Percentiles rank a stretch among this genome's conserved stretches.
These are phyloP conservation scores for Pinus tabuliformis DNA, from an alignment of 75 land plant genomes.

Conservation along the genomic window DNA sequence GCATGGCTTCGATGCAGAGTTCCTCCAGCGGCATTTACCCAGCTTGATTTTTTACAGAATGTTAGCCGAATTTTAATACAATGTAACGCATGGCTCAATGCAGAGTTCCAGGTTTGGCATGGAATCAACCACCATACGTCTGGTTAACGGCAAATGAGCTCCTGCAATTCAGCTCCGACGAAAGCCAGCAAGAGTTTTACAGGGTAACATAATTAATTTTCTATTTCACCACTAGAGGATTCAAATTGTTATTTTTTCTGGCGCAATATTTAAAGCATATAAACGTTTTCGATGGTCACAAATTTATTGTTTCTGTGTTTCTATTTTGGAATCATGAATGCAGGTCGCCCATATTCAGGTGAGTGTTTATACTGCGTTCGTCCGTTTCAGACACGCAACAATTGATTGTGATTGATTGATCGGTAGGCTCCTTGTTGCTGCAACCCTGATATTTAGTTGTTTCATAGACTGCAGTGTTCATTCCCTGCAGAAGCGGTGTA, in stretches of 20 bases:
- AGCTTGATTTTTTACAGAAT: no score
- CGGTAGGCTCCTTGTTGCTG: no score
- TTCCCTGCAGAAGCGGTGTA: not conserved
- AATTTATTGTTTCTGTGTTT: not conserved
- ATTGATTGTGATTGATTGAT: not conserved
- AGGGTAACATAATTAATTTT: not conserved
- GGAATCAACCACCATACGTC: not conserved
- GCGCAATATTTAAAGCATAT: no score
- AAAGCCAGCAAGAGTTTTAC: not conserved
- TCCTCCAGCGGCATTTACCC: no score
- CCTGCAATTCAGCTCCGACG: not conserved
- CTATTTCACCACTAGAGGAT: not conserved
- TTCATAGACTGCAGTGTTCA: not conserved
- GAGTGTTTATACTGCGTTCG: not conserved
- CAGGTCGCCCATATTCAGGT: slow-evolving; percentile 3
- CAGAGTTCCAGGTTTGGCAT: slow-evolving; percentile 5
- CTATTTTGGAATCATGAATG: not conserved
- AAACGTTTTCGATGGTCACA: not conserved
- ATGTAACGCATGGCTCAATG: not conserved
- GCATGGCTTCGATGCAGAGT: no score
- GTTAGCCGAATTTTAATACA: not conserved
- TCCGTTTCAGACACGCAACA: not conserved
- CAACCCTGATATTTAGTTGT: not conserved
- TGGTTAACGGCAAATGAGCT: not conserved
- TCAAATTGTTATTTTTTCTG: not conserved